Base-by-base conservation (phyloP, 306 rosid genomes). In the Trifolium pratense region DNA sequence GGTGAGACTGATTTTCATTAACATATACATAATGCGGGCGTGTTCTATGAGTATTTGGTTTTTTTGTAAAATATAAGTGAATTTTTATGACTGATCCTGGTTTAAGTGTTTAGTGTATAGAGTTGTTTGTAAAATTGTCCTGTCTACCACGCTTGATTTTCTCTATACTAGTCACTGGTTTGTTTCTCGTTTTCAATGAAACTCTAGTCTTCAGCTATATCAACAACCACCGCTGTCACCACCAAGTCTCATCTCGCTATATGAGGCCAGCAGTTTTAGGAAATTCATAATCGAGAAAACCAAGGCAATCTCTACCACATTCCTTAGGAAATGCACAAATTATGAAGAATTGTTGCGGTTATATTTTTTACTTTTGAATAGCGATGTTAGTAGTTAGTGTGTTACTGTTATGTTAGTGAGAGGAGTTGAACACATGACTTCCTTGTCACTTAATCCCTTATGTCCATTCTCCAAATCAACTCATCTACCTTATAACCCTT, bases 1-100 rank as follows among this genome's bases (percentile, higher is more conserved):
- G 96, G 97, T 89, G 78, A 74, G 62, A 32, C 36, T 40, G 14
- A 31, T 55, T 61, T 71, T 58, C 57, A n/a, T 75, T 71, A 52
- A 5, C 52, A 34, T 52, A 14, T 16, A 66, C 32, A n/a, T 45
- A 23, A 20, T 21, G 62, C 21, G 9, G 42, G 66, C 29, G 20
- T 48, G 60, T 71, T 14, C 5, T 58, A 61, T 66, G n/a, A 68
- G 23, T 37, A 67, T 77, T 68, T 14, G 12, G 21, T 20, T 69
- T 6, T 58, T 21, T 21, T 79, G 43, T 71, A 10, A 64, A 70
- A 16, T 31, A n/a, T 29, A 15, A 49, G 66, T 58, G 21, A 25
- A 34, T 46, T 53, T 75, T 78, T 66, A 45, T 39, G 67, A 32
- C 15, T 29, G 48, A 31, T 5, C 34, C 73, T 20, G 4, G 11